phyloP scores from a whole-genome alignment of 192 early-diverging fungal species.

The Coemansia sp. region DNA sequence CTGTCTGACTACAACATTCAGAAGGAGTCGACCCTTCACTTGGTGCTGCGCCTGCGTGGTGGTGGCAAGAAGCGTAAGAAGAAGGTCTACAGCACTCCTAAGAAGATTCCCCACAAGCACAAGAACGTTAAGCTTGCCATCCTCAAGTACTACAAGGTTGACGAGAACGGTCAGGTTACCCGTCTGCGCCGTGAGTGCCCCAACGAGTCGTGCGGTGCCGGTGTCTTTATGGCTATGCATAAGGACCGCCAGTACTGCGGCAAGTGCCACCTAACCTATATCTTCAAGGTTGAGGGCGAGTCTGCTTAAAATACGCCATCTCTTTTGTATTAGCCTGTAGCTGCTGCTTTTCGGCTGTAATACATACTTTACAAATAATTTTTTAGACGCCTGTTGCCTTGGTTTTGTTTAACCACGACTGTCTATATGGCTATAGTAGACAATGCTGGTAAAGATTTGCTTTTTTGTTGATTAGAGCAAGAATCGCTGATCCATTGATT shows the following conservation, averaged over 20 bases:
- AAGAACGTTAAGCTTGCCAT: conserved; percentile 99
- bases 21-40: conserved; percentile 78
- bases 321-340: background rate
- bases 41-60: conserved; percentile 80
- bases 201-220: conserved; percentile 92
- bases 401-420: too few species aligned
- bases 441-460: too few species aligned
- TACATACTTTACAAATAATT: too few species aligned
- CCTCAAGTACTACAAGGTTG: conserved; percentile 99
- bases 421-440: too few species aligned
- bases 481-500: conserved; percentile 1
- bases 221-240: conserved; percentile 99
- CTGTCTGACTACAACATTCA: conserved; percentile 81
- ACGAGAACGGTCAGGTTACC: conserved; percentile 94
- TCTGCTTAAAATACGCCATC: conserved; percentile 19
- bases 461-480: too few species aligned
- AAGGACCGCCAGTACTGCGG: conserved; percentile 98
- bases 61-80: conserved; percentile 99
- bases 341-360: background rate
- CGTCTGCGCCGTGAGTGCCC: conserved; percentile 99
- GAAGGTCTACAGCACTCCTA: conserved; percentile 99
- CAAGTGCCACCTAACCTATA: conserved; percentile 92
- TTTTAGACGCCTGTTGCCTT: too few species aligned
- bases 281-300: conserved; percentile 82
- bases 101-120: conserved; percentile 99